Evolutionary conservation across 2,329 filamentous ascomycete genomes (phyloP).

Genomic region (Incumbomyces lentus): DNA sequence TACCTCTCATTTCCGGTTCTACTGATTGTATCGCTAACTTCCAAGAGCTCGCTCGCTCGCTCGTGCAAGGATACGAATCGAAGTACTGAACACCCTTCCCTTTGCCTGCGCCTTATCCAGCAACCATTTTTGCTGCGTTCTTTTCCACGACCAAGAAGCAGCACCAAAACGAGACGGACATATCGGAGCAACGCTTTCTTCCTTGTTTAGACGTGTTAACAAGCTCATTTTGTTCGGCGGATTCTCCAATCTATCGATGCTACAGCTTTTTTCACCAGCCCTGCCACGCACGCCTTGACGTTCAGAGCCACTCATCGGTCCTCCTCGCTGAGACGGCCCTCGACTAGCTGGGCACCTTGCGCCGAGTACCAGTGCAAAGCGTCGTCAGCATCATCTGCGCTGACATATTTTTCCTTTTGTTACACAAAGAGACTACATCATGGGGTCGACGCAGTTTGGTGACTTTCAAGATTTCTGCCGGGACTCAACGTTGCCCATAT

Average conservation of each 20-base stretch:
- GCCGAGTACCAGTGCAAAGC: background rate
- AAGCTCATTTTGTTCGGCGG: background rate
- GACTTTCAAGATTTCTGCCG: slow-evolving; percentile 69
- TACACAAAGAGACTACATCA: slow-evolving; percentile 16
- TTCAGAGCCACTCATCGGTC: background rate
- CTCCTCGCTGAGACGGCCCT: background rate
- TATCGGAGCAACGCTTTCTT: too few species aligned
- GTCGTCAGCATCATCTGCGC: background rate
- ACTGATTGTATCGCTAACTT: background rate
- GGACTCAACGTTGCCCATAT: slow-evolving; percentile 72
- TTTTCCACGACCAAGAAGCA: background rate
- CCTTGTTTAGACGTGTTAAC: too few species aligned
- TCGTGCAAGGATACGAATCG: too few species aligned
- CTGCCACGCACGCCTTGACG: too few species aligned
- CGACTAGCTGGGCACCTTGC: background rate
- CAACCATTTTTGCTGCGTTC: background rate
- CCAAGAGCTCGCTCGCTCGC: background rate
- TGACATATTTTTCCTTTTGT: background rate
- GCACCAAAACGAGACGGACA: too few species aligned
- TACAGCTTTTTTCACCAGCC: background rate
- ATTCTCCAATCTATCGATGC: background rate
- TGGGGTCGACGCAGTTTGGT: slow-evolving; percentile 47
- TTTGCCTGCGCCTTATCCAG: background rate
- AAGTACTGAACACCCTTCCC: background rate
- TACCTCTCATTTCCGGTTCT: background rate